phyloP scores from a whole-genome alignment of 192 early-diverging fungal species.

The Chytriomyces confervae region DNA sequence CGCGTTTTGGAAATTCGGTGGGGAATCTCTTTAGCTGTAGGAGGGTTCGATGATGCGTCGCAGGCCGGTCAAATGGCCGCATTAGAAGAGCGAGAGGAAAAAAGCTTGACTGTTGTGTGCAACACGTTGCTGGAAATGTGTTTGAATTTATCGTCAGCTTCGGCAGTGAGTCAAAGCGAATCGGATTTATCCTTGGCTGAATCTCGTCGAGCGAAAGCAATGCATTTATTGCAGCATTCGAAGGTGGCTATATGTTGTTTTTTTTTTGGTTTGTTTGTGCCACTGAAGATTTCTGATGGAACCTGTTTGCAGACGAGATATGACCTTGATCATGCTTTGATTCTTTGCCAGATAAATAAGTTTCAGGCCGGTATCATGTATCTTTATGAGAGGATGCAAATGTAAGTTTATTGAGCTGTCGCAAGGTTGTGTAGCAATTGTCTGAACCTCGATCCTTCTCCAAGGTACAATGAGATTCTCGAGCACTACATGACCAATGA shows the following conservation, averaged over 20 bases:
- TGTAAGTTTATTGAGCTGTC: conserved; percentile 51
- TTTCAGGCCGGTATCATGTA: conserved; percentile 88
- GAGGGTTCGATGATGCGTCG: conserved; percentile 17
- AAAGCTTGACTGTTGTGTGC: conserved; percentile 75
- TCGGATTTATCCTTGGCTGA: background rate
- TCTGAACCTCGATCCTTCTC: background rate
- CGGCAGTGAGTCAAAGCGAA: conserved; percentile 19
- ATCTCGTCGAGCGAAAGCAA: conserved; percentile 60
- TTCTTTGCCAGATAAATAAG: conserved; percentile 83
- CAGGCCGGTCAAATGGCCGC: conserved; percentile 37
- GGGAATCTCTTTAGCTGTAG: conserved; percentile 46
- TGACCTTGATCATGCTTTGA: conserved; percentile 90
- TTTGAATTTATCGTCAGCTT: conserved; percentile 54
- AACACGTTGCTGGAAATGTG: conserved; percentile 93
- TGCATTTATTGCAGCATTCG: conserved; percentile 73
- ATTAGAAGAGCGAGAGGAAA: conserved; percentile 54
- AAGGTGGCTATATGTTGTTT: conserved; percentile 57
- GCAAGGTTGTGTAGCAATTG: background rate
- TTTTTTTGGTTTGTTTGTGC: conserved; percentile 1
- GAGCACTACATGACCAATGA: conserved; percentile 52
- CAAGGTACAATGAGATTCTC: conserved; percentile 54
- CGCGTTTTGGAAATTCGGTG: conserved; percentile 79
- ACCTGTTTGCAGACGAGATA: conserved; percentile 56
- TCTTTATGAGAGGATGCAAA: conserved; percentile 82
- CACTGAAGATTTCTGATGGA: background rate